These are phyloP conservation scores for Selaginella moellendorffii DNA, from an alignment of 75 land plant genomes.

Conservation along the genomic window DNA sequence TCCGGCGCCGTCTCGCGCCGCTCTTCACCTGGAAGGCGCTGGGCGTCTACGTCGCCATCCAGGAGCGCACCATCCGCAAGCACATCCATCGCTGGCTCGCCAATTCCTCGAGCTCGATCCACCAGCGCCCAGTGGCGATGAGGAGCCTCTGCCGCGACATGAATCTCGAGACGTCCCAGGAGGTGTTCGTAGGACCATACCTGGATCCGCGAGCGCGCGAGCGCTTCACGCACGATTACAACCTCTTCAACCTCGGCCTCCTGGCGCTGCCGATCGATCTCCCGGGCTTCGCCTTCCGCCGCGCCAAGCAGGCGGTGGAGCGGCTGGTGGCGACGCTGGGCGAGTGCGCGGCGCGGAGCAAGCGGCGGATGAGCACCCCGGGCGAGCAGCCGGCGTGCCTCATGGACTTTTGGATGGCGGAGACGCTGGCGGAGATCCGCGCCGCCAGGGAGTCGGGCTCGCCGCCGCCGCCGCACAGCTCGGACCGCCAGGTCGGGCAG, in stretches of 20 bases:
- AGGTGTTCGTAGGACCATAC: constrained; percentile 73
- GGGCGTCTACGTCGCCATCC: constrained; percentile 46
- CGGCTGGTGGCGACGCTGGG: constrained; percentile 46
- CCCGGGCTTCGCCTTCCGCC: constrained; percentile 74
- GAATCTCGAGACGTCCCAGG: constrained; percentile 90
- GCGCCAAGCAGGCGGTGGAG: constrained; percentile 50
- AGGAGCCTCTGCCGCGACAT: constrained; percentile 55
- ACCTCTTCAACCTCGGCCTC: constrained; percentile 64
- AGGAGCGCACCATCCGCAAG: constrained; percentile 41
- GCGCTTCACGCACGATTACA: constrained; percentile 53
- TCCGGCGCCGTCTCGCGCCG: constrained; percentile 79
- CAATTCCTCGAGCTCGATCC: not conserved
- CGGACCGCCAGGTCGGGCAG: constrained; percentile 38
- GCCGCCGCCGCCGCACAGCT: constrained; percentile 22
- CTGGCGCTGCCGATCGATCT: constrained; percentile 66
- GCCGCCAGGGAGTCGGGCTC: constrained; percentile 1
- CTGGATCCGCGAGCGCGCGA: constrained; percentile 24
- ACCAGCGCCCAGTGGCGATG: constrained; percentile 31
- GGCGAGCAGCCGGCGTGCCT: constrained; percentile 54
- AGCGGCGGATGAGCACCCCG: constrained; percentile 24
- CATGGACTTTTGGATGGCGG: constrained; percentile 85
- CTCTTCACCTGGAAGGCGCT: constrained; percentile 75
- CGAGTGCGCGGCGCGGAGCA: constrained; percentile 47
- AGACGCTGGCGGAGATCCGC: constrained; percentile 29
- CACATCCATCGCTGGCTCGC: constrained; percentile 49